Base-by-base conservation (phyloP, 2,329 filamentous ascomycete genomes). In the Sporothrix curviconia region DNA sequence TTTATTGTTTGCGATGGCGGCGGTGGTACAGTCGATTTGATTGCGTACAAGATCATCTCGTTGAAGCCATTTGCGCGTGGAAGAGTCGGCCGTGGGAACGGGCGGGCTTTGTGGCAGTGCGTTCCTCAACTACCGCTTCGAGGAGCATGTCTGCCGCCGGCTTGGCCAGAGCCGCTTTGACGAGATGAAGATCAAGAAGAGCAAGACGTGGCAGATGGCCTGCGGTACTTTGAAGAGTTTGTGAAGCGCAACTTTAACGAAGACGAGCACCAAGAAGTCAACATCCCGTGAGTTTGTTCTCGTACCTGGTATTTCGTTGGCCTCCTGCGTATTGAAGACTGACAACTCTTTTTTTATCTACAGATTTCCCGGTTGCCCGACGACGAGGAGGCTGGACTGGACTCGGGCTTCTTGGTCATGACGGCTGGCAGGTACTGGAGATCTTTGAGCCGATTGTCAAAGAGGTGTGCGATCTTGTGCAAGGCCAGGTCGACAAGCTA, bases 211-310 rank as follows among this genome's bases (percentile, higher is more conserved):
- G 87, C 87, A 86, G 68, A 86, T 86, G 83, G 89, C 2, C 74
- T 92, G 52, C 81, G 83, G 56, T 91, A 90, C 66, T 92, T 90
- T 69, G 89, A 92, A 65, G 87, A 92, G 67, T 91, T 90, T 67
- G 87, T 92, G 14, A 92, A 92, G 72, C 80, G 89, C 14, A 91
- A 90, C 66, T 92, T 92, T 67, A 86, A 89, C 67, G 85, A 89
- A 65, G 86, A 90, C 47, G 87, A 90, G 66, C 82, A 88, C 61
- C 79, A 84, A 51, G 88, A 92, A 67, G 82, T 91, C 59, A 90
- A 90, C 58, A 81, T 92, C 4, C 88, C 88, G 79, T 83, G 71
- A 63, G 80, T 77, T 8, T 28, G 15, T 39, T 19, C 11, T 12
- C n/a, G 7, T 34, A 28, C 28, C 17, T 43, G 47, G 12, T 43